Percentiles rank a stretch among this genome's conserved stretches.
Evolutionary conservation across 345 rosid species (phyloP).

Genomic region (Cardamine occulta): DNA sequence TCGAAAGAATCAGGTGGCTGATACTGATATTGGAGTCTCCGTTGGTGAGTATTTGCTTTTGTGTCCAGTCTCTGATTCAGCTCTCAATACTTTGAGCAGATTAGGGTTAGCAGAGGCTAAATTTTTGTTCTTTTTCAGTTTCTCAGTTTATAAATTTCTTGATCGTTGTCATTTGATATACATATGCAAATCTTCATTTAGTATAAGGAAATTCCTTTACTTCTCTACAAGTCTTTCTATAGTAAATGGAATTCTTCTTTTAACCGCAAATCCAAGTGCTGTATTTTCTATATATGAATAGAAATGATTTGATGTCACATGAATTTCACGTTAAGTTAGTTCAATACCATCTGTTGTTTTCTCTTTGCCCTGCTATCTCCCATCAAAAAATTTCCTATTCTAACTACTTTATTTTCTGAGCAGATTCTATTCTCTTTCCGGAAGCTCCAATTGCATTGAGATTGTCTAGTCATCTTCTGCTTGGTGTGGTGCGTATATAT

Average conservation of each 20-base stretch:
- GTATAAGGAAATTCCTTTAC: background rate
- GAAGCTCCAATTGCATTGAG: conserved; percentile 96
- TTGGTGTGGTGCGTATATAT: conserved; percentile 99
- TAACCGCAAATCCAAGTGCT: background rate
- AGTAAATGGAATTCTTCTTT: background rate
- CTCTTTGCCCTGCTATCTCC: background rate
- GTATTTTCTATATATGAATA: background rate
- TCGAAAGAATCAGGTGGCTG: conserved; percentile 99
- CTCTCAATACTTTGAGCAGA: background rate
- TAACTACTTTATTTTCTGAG: conserved; percentile 27
- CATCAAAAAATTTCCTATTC: conserved; percentile 24
- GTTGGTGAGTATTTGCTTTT: conserved; percentile 68
- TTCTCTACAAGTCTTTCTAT: background rate
- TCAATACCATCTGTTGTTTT: background rate
- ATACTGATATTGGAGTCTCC: conserved; percentile 97
- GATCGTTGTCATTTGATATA: background rate
- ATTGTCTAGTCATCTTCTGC: conserved; percentile 96
- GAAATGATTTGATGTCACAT: background rate
- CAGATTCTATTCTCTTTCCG: conserved; percentile 98
- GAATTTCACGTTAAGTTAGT: background rate
- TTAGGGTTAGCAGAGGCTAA: no score
- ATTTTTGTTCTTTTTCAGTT: background rate
- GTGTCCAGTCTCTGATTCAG: background rate
- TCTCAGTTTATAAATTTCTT: background rate
- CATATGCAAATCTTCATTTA: background rate